These are phyloP conservation scores for Pilaira anomala DNA, from an alignment of 192 early-diverging fungal genomes.

Conservation along the genomic window DNA sequence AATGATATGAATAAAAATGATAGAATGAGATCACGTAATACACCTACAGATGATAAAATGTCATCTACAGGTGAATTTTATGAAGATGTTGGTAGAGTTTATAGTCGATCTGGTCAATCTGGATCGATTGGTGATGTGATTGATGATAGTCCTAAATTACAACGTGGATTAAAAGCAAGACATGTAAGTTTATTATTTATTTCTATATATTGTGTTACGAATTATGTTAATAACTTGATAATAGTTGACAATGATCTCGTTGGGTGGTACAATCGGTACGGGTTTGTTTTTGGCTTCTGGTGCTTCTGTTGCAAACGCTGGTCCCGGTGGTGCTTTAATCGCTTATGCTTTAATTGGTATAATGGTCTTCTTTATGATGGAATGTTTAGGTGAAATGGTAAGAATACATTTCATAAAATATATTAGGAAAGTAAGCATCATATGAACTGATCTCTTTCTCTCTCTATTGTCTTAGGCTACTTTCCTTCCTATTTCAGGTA, in stretches of 20 bases:
- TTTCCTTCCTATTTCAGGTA: conserved; percentile 76
- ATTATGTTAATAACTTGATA: neutral
- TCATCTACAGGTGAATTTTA: neutral
- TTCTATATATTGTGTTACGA: neutral
- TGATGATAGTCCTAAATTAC: conserved; percentile 32
- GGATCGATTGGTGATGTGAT: neutral
- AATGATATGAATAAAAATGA: neutral
- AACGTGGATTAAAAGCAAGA: conserved; percentile 66
- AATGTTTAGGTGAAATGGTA: conserved; percentile 80
- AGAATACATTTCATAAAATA: neutral
- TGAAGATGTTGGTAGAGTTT: neutral
- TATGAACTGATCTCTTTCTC: neutral
- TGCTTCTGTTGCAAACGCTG: conserved; percentile 67
- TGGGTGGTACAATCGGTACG: conserved; percentile 77
- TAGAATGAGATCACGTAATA: neutral
- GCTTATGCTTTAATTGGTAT: conserved; percentile 70
- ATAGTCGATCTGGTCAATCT: neutral
- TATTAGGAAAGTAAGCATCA: neutral
- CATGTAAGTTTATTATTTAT: conserved; percentile 59
- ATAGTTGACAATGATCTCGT: conserved; percentile 52
- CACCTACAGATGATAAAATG: neutral
- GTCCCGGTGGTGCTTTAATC: conserved; percentile 75
- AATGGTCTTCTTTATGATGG: conserved; percentile 73
- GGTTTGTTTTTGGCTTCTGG: conserved; percentile 85
- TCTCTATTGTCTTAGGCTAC: conserved; percentile 46